Conservation (phyloP, 2,329 filamentous ascomycete species). For the Tothia fuscella region DNA sequence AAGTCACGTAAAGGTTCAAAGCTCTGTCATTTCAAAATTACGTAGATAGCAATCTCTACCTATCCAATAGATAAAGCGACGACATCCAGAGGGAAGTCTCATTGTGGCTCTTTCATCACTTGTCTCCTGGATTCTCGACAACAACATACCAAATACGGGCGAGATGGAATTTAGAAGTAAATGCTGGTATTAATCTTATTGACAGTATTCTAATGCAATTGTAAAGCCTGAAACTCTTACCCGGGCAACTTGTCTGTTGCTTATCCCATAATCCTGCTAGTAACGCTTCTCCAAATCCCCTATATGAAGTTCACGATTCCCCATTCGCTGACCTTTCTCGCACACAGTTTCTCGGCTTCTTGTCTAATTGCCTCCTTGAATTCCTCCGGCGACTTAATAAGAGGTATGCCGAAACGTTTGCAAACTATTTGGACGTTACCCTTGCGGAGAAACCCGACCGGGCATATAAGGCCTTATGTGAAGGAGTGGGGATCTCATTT, state of each 20-base stretch:
- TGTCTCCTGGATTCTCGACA: slow-evolving; percentile 1
- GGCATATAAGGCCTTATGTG: slow-evolving; percentile 29
- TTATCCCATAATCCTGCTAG: slow-evolving; percentile 8
- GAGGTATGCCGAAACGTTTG: slow-evolving; percentile 30
- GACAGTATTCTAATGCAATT: slow-evolving; percentile 6
- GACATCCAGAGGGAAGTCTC: slow-evolving; percentile 3
- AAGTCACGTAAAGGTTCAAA: slow-evolving; percentile 1
- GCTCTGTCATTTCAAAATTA: slow-evolving; percentile 6
- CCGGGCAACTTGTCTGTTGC: slow-evolving; percentile 6
- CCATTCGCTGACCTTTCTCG: slow-evolving; percentile 9
- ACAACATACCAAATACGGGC: slow-evolving; percentile 3
- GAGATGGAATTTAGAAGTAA: slow-evolving; percentile 2
- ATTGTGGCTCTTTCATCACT: slow-evolving; percentile 7
- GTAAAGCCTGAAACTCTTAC: slow-evolving; percentile 9
- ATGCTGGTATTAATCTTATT: slow-evolving; percentile 10
- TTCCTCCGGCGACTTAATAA: slow-evolving; percentile 8
- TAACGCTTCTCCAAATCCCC: slow-evolving; percentile 6
- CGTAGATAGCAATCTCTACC: slow-evolving; percentile 3
- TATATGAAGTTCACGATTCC: slow-evolving; percentile 9
- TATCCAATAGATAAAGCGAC: slow-evolving; percentile 4
- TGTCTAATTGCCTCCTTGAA: slow-evolving; percentile 7
- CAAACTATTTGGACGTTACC: slow-evolving; percentile 51
- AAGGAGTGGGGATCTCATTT: slow-evolving; percentile 28
- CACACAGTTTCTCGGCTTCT: slow-evolving; percentile 8
- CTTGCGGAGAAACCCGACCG: slow-evolving; percentile 40